Evolutionary conservation across 345 rosid genomes (phyloP).

Genomic region (Tarenaya hassleriana): DNA sequence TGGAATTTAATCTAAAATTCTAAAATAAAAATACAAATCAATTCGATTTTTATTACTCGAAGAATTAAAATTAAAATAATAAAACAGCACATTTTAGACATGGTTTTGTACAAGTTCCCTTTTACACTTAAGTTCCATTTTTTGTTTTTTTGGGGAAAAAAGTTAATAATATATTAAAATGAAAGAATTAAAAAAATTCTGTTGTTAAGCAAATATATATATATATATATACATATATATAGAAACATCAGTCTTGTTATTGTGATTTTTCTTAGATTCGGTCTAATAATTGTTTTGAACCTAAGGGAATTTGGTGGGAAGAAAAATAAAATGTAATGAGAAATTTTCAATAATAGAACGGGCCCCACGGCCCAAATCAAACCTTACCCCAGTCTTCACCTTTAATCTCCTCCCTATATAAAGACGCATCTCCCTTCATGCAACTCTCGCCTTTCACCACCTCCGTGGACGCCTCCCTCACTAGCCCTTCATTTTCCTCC

Average conservation of each 20-base stretch:
- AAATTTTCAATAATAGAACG: too few species aligned
- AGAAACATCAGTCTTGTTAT: neutral
- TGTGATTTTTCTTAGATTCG: neutral
- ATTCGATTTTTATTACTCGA: too few species aligned
- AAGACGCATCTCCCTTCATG: conserved; percentile 28
- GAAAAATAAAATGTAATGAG: neutral
- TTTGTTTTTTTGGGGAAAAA: too few species aligned
- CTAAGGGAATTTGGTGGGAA: neutral
- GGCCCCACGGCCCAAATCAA: conserved; percentile 5
- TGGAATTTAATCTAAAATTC: too few species aligned
- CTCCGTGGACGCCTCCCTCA: conserved; percentile 10
- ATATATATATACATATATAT: neutral
- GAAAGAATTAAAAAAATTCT: too few species aligned
- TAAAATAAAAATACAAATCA: too few species aligned
- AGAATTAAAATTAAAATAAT: too few species aligned
- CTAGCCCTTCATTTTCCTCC: conserved; percentile 14
- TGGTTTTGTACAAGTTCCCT: too few species aligned
- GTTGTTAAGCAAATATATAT: neutral
- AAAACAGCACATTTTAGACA: too few species aligned
- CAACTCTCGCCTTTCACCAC: conserved; percentile 54
- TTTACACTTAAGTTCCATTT: too few species aligned
- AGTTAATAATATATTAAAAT: too few species aligned
- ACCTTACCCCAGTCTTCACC: conserved; percentile 9
- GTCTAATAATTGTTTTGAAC: neutral
- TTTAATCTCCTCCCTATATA: conserved; percentile 40